A percentile compares a stretch with the other conserved stretches of the same genome.
phyloP scores from a whole-genome alignment of 148 eudicot species.

The Talinum fruticosum region DNA sequence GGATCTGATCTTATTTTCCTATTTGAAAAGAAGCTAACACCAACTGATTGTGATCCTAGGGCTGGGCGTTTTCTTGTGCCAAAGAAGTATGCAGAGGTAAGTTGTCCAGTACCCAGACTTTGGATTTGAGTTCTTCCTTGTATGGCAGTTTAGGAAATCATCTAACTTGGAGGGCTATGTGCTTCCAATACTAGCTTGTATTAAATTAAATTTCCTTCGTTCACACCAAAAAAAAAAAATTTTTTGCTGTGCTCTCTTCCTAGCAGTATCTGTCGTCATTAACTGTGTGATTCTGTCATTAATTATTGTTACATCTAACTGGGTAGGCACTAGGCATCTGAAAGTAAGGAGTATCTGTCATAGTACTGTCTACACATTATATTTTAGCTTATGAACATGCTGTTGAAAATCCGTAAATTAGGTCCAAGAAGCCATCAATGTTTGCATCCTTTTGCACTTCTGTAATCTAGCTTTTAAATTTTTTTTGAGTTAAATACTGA shows the following conservation, averaged over 20 bases:
- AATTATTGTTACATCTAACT: too few relatives aligned
- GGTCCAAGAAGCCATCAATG: too few relatives aligned
- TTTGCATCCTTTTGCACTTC: background rate
- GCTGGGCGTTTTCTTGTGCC: conserved; percentile 6
- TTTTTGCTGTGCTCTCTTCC: background rate
- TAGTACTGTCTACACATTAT: too few relatives aligned
- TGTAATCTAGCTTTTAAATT: background rate
- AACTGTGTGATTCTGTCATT: too few relatives aligned
- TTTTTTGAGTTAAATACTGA: background rate
- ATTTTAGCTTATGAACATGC: background rate
- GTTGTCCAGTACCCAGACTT: background rate
- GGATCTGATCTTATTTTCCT: background rate
- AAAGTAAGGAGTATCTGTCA: too few relatives aligned
- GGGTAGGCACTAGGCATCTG: too few relatives aligned
- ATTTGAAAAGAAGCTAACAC: conserved; percentile 6
- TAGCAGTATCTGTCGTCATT: too few relatives aligned
- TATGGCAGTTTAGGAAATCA: background rate
- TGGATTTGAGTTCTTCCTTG: background rate
- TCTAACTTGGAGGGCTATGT: background rate
- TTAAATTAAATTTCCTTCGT: too few relatives aligned
- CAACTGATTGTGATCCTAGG: conserved; percentile 7
- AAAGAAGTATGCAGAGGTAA: conserved; percentile 5
- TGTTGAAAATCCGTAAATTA: background rate
- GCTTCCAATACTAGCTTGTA: too few relatives aligned
- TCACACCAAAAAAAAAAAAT: too few relatives aligned